phyloP scores from a whole-genome alignment of 2,329 filamentous ascomycete species.

The Aspergillus ochraceoroseus region DNA sequence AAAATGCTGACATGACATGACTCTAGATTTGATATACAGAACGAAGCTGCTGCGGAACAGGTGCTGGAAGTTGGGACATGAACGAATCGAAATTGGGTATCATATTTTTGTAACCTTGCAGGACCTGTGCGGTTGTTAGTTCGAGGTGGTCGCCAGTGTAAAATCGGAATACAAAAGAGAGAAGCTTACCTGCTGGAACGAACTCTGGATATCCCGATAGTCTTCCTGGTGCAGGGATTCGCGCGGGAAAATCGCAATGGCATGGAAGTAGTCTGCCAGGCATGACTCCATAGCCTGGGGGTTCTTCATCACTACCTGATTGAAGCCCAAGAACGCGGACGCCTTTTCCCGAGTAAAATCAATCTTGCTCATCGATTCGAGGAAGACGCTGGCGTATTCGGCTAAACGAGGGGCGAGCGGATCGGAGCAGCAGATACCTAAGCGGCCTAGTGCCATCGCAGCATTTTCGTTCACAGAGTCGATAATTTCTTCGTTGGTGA shows the following conservation, averaged over 20 bases:
- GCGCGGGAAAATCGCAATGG: slow-evolving; percentile 67
- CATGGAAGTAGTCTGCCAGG: slow-evolving; percentile 72
- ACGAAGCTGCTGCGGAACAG: slow-evolving; percentile 41
- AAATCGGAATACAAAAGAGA: background rate
- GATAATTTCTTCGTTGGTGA: slow-evolving; percentile 79
- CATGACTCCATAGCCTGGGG: slow-evolving; percentile 88
- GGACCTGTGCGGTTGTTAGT: slow-evolving; percentile 37
- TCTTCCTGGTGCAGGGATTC: slow-evolving; percentile 61
- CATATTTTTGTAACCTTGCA: slow-evolving; percentile 47
- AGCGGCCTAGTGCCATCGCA: slow-evolving; percentile 81
- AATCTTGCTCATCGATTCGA: slow-evolving; percentile 75
- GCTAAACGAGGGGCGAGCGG: slow-evolving; percentile 72
- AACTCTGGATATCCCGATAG: slow-evolving; percentile 57
- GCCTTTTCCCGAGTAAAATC: slow-evolving; percentile 90
- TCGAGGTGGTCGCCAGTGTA: background rate
- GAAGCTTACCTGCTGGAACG: slow-evolving; percentile 67
- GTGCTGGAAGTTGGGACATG: slow-evolving; percentile 39
- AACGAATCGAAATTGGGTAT: slow-evolving; percentile 48
- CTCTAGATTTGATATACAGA: slow-evolving; percentile 41
- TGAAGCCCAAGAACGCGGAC: slow-evolving; percentile 87
- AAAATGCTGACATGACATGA: slow-evolving; percentile 18
- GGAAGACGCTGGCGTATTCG: slow-evolving; percentile 75
- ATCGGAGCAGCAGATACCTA: slow-evolving; percentile 74
- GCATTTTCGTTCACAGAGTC: slow-evolving; percentile 88
- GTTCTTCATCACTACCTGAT: slow-evolving; percentile 75